Conservation (phyloP, 2,329 filamentous ascomycete species). For the Paecilomyces niveus region DNA sequence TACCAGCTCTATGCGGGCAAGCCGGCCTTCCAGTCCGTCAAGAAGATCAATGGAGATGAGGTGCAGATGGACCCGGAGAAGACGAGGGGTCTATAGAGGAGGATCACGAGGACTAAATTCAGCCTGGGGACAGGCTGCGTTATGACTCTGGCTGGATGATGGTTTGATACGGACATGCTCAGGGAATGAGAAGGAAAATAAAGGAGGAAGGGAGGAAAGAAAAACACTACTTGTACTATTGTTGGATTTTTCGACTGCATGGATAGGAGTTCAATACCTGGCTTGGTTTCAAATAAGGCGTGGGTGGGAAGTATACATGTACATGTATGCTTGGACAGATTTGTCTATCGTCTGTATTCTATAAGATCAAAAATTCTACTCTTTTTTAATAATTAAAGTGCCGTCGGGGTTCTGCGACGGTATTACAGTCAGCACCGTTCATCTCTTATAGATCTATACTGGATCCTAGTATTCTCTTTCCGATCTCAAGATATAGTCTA, state of each 20-base stretch:
- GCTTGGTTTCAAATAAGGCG: background rate
- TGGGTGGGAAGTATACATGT: background rate
- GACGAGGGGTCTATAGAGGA: conserved; percentile 34
- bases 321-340: background rate
- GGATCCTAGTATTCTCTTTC: background rate
- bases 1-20: conserved; percentile 75
- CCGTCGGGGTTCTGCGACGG: no score
- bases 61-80: conserved; percentile 42
- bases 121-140: background rate
- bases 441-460: background rate
- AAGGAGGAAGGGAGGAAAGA: background rate
- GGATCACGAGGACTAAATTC: background rate
- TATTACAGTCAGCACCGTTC: background rate
- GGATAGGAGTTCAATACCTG: conserved; percentile 4
- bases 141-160: background rate
- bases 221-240: background rate
- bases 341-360: background rate
- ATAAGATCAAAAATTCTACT: background rate
- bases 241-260: conserved; percentile 3
- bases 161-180: background rate
- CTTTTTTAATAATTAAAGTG: background rate
- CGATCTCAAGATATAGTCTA: background rate
- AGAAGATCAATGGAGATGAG: conserved; percentile 62
- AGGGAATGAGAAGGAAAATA: no score
- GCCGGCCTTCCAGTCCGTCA: conserved; percentile 60